A percentile compares a stretch with the other conserved stretches of the same genome.
Conservation (phyloP, 352 stramenopile genomes). For the Pythium guiyangense region DNA sequence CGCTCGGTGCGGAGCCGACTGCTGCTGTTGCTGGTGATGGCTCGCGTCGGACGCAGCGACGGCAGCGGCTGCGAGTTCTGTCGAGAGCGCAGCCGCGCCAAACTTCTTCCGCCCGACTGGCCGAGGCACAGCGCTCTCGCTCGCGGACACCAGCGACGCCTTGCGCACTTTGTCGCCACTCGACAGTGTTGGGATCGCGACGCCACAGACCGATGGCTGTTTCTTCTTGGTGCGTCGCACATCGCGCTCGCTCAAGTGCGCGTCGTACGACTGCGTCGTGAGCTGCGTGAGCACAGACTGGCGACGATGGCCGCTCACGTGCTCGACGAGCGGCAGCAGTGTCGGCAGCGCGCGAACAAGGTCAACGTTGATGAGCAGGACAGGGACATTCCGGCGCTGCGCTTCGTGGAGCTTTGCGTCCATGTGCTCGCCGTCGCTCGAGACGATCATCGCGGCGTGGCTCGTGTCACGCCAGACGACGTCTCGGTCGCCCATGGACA, state of each 20-base stretch:
- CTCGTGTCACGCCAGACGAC: slow-evolving; percentile 1
- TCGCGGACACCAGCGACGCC: no score
- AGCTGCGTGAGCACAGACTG: slow-evolving; percentile 18
- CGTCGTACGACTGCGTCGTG: slow-evolving; percentile 3
- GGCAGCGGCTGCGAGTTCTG: slow-evolving; percentile 7
- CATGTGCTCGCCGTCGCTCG: slow-evolving; percentile 22
- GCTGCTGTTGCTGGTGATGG: slow-evolving; percentile 4
- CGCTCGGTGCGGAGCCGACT: background rate
- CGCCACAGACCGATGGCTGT: background rate
- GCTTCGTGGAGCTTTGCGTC: slow-evolving; percentile 26
- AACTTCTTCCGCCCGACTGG: slow-evolving; percentile 6
- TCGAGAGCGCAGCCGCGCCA: slow-evolving; percentile 6
- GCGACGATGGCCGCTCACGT: slow-evolving; percentile 8
- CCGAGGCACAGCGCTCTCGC: background rate
- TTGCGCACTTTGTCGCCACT: background rate
- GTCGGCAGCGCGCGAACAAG: slow-evolving; percentile 3
- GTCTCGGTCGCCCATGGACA: background rate
- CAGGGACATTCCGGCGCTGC: slow-evolving; percentile 17
- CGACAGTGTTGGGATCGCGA: background rate
- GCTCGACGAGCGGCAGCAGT: slow-evolving; percentile 15
- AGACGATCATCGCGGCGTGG: slow-evolving; percentile 26
- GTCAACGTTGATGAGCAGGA: slow-evolving; percentile 37
- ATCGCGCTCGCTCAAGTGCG: background rate
- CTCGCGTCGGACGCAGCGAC: background rate
- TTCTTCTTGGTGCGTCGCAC: slow-evolving; percentile 1